Evolutionary conservation across 805 yeast species (phyloP).

Genomic region (Alloascoidea africana): DNA sequence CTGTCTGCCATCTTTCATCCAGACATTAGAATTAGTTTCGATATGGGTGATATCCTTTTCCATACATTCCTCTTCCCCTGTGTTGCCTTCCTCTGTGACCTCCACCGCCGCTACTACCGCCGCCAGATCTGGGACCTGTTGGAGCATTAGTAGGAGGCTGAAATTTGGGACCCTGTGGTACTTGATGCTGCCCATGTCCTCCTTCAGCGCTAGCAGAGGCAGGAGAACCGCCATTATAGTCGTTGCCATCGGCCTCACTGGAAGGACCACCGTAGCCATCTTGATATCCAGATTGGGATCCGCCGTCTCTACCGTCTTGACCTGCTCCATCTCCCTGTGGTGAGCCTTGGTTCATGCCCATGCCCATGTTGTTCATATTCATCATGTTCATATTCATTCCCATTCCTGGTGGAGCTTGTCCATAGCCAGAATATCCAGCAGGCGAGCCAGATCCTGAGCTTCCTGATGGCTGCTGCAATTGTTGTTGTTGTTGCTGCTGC

Average conservation of each 20-base stretch:
- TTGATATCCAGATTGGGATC: constrained; percentile 3
- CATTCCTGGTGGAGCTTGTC: constrained; percentile 6
- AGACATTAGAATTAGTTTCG: not conserved
- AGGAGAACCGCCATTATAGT: constrained; percentile 3
- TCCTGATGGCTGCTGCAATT: constrained; percentile 4
- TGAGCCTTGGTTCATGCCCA: constrained; percentile 2
- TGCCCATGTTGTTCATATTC: not conserved
- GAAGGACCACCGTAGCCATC: constrained; percentile 4
- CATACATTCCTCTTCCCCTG: not conserved
- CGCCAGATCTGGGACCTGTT: constrained; percentile 15
- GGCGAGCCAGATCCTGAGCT: constrained; percentile 6
- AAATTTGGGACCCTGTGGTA: constrained; percentile 2
- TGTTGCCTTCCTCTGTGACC: not conserved
- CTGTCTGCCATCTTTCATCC: no score
- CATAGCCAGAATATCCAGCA: constrained; percentile 4
- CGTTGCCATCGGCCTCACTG: constrained; percentile 3
- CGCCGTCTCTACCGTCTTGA: constrained; percentile 6
- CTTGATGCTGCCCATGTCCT: constrained; percentile 4
- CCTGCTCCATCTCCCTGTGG: constrained; percentile 1
- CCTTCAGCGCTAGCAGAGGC: constrained; percentile 4
- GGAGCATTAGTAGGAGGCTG: constrained; percentile 9
- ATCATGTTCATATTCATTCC: no score
- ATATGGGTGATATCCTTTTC: not conserved
- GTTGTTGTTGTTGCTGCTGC: not conserved
- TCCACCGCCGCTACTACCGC: constrained; percentile 3